Conservation (phyloP, 768 basidiomycete species). For the Saitozyma sp. region DNA sequence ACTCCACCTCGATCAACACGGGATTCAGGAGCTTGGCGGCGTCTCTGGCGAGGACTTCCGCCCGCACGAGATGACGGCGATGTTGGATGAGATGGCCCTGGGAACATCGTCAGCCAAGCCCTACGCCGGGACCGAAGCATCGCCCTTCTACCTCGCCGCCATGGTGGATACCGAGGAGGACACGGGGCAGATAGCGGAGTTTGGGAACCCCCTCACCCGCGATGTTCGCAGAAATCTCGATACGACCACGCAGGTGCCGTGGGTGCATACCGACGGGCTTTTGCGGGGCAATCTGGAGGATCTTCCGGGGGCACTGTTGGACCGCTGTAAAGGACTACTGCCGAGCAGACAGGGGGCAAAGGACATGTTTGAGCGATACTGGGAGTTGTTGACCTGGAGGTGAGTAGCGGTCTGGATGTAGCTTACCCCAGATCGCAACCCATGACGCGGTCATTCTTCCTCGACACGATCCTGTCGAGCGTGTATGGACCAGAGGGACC, state of each 20-base stretch:
- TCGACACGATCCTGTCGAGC: constrained; percentile 4
- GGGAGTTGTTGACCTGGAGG: constrained; percentile 9
- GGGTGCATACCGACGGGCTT: too few species aligned
- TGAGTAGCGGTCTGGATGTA: background rate
- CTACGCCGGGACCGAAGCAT: constrained; percentile 8
- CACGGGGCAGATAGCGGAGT: too few species aligned
- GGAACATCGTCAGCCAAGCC: constrained; percentile 1
- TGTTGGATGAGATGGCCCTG: constrained; percentile 7
- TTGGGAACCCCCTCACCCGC: too few species aligned
- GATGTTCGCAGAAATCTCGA: too few species aligned
- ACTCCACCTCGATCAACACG: constrained; percentile 1
- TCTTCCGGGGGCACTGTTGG: constrained; percentile 6
- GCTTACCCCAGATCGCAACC: constrained; percentile 8
- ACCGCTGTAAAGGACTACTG: constrained; percentile 1
- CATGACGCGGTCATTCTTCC: constrained; percentile 8
- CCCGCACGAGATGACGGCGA: constrained; percentile 8
- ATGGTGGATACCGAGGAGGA: constrained; percentile 2
- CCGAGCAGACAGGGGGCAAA: background rate
- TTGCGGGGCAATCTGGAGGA: too few species aligned
- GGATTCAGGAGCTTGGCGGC: background rate
- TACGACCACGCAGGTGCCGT: too few species aligned
- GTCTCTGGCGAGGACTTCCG: background rate
- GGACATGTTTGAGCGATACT: constrained; percentile 3
- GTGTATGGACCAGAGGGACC: constrained; percentile 6
- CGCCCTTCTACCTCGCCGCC: constrained; percentile 9